Evolutionary conservation across 2,329 filamentous ascomycete genomes (phyloP), one percentile per base, ranked within the genome.

Genomic region (Aspergillus calidoustus): DNA sequence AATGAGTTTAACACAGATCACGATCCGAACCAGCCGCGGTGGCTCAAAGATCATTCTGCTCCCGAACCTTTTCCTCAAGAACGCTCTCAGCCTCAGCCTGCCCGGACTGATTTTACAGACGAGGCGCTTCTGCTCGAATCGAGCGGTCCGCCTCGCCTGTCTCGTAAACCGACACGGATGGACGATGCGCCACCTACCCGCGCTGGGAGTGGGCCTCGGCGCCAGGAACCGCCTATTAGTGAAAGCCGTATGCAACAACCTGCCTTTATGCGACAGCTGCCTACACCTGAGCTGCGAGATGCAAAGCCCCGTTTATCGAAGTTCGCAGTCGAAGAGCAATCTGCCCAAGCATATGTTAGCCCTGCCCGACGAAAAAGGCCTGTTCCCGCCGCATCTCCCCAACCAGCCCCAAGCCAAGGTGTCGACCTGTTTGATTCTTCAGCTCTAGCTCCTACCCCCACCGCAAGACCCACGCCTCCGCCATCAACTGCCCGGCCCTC

Each of bases 1-100:
- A 89, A 93, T 8, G 95, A 99, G 17, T 91, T 98, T 62, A 86
- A 87, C 68, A 79, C 83, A 57, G 89, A 88, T n/a, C 82, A 83
- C 28, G 93, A 97, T 71, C 84, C 90, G 2, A 91, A 76, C 71
- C 91, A 97, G 73, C 95, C 95, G 0, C 95, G 92, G 73, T 99
- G 95, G 95, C 97, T 99, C 94, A 88, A 90, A 69, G 90, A 93
- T 60, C 84, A 87, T 3, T 84, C 69, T 47, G 58, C 63, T 28
- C 72, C 68, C 43, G 70, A 73, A 31, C 66, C 69, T 56, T 44
- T 64, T 41, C 62, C 66, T 34, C 44, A 62, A 56, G 64, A 68
- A 54, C 66, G 64, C 48, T 60, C 62, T 23, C 73, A 62, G 51
- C 61, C 68, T 43, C 68, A 64, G 51, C 41, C 34, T 11, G 66